These are phyloP conservation scores for Acanthamoeba divionensis DNA, from an alignment of 208 protist genomes.

Conservation along the genomic window DNA sequence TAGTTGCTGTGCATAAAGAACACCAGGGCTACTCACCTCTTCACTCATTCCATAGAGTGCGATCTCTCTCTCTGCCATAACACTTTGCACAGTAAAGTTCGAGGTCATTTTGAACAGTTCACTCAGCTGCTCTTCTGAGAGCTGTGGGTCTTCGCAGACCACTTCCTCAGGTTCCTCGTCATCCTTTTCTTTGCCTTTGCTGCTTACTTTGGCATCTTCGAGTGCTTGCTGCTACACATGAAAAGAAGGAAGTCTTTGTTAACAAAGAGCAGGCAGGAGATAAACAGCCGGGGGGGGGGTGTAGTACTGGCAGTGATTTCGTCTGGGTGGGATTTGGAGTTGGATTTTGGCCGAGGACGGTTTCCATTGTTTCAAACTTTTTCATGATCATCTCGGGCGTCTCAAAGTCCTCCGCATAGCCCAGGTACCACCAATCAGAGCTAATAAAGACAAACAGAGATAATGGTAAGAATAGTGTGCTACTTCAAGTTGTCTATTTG, in stretches of 20 bases:
- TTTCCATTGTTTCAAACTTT: constrained; percentile 71
- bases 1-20: neutral
- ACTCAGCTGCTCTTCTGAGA: constrained; percentile 56
- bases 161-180: constrained; percentile 16
- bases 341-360: constrained; percentile 31
- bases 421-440: constrained; percentile 55
- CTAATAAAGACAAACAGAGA: neutral
- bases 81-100: constrained; percentile 3
- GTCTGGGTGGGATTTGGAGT: neutral
- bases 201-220: neutral
- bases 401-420: constrained; percentile 71
- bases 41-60: constrained; percentile 10
- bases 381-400: constrained; percentile 71
- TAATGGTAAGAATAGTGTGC: neutral
- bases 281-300: neutral
- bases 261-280: neutral
- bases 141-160: neutral
- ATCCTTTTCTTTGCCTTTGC: constrained; percentile 13
- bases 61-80: neutral
- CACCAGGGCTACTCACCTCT: neutral
- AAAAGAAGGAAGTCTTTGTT: neutral
- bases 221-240: neutral
- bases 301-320: neutral
- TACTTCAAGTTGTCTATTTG: too few relatives aligned
- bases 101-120: constrained; percentile 66